phyloP scores from a whole-genome alignment of 768 basidiomycete genomes.

The Mycena indigotica region DNA sequence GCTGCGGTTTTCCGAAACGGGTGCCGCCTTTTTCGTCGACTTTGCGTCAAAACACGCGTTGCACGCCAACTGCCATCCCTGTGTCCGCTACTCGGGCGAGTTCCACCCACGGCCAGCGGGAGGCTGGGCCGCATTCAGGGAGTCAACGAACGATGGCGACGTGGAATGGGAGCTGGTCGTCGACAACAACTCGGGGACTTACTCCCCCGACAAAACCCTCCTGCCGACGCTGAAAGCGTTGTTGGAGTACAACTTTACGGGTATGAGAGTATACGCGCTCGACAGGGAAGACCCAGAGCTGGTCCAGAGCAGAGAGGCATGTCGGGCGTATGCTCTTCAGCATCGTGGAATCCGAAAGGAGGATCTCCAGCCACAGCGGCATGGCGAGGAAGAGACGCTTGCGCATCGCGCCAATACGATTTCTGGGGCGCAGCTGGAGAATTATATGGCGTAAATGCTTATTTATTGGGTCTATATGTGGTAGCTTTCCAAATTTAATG shows the following conservation, averaged over 20 bases:
- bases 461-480: too few species aligned
- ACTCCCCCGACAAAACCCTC: constrained; percentile 68
- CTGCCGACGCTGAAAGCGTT: constrained; percentile 63
- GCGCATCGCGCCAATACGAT: constrained; percentile 29
- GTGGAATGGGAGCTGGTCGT: constrained; percentile 81
- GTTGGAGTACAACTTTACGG: constrained; percentile 74
- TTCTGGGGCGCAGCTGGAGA: constrained; percentile 13
- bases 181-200: constrained; percentile 87
- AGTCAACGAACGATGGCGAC: constrained; percentile 52
- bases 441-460: constrained; percentile 3
- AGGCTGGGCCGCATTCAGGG: constrained; percentile 67
- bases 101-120: constrained; percentile 75
- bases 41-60: constrained; percentile 87
- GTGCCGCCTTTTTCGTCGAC: constrained; percentile 85
- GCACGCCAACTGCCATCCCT: constrained; percentile 70
- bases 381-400: constrained; percentile 54
- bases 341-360: constrained; percentile 60
- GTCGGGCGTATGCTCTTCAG: constrained; percentile 63
- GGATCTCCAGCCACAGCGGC: constrained; percentile 65
- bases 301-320: constrained; percentile 62
- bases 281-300: constrained; percentile 59
- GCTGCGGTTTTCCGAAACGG: constrained; percentile 84
- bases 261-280: constrained; percentile 57
- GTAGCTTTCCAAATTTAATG: too few species aligned
- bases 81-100: constrained; percentile 75